Base-by-base conservation (phyloP, 257 asterid genomes). In the Penstemon barbatus region DNA sequence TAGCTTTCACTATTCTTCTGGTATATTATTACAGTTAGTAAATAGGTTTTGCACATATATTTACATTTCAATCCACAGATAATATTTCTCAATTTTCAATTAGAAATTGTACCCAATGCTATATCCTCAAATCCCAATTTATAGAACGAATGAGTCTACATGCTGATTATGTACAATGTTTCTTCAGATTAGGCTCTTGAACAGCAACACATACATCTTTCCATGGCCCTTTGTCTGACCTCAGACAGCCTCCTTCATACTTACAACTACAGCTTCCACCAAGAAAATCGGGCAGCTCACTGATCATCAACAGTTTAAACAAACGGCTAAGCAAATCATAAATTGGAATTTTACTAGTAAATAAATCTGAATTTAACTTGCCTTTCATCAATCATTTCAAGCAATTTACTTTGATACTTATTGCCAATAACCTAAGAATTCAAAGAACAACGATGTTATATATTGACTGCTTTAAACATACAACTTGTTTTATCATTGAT, bases 201-300 rank as follows among this genome's bases (percentile, higher is more conserved):
- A 49, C 59, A 60, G 78, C 66, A 25, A 12, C 36, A 7, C 60
- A 54, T 63, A 66, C 66, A 38, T 69, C 79, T 65, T 79, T 87
- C 91, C 95, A 87, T 12, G 87, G 87, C 65, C 95, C 91, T 72
- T 73, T 87, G 61, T 81, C 85, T 18, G 87, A 85, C 73, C 78
- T 71, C 60, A 85, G 62, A 71, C 91, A 87, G 40, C 91, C 88
- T 48, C 95, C 89, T 59, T 81, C 79, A 7, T 58, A 42, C 58
- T 72, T 68, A 65, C 95, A 85, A 33, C 68, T 65, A 65, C 95
- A 87, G 48, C 75, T 79, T 12, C 95, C 91, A 12, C 91, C 95
- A 10, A 87, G 71, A 70, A 87, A 81, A 41, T 65, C 86, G 2
- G 95, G 91, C 69, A 87, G 65, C 77, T 87, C 95, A 7, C 95